Base-by-base conservation (phyloP, 2,329 filamentous ascomycete species). In the Colletotrichum sp. region DNA sequence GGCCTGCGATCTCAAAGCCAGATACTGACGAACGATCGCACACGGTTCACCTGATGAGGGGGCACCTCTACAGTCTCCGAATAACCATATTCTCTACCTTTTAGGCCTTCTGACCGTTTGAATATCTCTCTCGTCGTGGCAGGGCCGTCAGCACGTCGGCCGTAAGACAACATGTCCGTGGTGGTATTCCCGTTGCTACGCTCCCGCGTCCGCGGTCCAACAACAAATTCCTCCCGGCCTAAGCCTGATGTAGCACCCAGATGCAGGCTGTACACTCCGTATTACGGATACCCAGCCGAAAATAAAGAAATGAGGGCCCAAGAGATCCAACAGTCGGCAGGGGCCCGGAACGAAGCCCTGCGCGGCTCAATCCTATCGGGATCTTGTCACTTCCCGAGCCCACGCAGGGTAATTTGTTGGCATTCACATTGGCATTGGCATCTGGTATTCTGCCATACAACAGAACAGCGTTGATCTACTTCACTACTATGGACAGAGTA, bases 371-470 rank as follows among this genome's bases (percentile, higher is more conserved):
- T 60, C 60, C 60, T 52, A 30, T 76, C 64, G 70, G 74, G 21
- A 24, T 76, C 64, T 74, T 76, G 30, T n/a, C 74, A 66, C 12
- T 34, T 44, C 59, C 74, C 64, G 69, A 75, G 69, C 18, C 63
- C 68, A 72, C n/a, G n/a, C 59, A 52, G 24, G 39, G 9, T 36
- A 18, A 12, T 36, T 24, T 32, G 59, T 32, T 62, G 44, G 44
- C 44, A 24, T 39, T 39, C 36, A 18, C 36, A 18, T 52, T 21
- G n/a, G 44, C 44, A 21, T 52, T 21, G 30, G 16, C 16, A 36
- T 63, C 44, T 52, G 44, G 3, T 21, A 52, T 24, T 21, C 44
- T 52, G 44, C 44, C 44, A 52, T 52, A 6, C 44, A 52, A 52
- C 44, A 21, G 57, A 30, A 10, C 59, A 32, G 28, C 26, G 9